phyloP scores from a whole-genome alignment of 495 filamentous ascomycete species.

The Podospora sp. region DNA sequence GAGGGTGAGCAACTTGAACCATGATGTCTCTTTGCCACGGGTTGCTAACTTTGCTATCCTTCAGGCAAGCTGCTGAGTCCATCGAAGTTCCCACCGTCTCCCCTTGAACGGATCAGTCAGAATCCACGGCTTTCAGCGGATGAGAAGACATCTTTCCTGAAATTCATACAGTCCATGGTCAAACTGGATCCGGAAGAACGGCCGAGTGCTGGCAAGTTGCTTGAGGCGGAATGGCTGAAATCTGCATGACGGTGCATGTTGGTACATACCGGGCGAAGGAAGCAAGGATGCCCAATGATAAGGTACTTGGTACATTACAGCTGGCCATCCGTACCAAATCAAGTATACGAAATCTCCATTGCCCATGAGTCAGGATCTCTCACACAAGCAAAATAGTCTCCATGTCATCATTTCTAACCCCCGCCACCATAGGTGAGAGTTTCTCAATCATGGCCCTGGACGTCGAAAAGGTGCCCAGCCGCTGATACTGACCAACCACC shows the following conservation, averaged over 20 bases:
- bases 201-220: conserved; percentile 8
- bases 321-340: no score
- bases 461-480: no score
- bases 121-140: conserved; percentile 4
- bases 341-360: no score
- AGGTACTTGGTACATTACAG: no score
- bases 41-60: neutral
- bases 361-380: no score
- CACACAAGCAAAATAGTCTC: no score
- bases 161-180: conserved; percentile 13
- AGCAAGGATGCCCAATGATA: no score
- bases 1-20: conserved; percentile 16
- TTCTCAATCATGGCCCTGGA: no score
- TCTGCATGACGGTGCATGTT: conserved; percentile 6
- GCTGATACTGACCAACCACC: no score
- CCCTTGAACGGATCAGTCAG: conserved; percentile 14
- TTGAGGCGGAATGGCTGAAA: conserved; percentile 15
- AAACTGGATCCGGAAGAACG: conserved; percentile 17
- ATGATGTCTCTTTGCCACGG: neutral
- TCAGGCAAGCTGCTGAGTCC: conserved; percentile 13
- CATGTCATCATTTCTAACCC: no score
- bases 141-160: conserved; percentile 10
- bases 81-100: conserved; percentile 11
- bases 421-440: no score
- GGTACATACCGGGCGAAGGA: no score